Base-by-base conservation (phyloP, 2,329 filamentous ascomycete genomes). In the Hortaea werneckii region DNA sequence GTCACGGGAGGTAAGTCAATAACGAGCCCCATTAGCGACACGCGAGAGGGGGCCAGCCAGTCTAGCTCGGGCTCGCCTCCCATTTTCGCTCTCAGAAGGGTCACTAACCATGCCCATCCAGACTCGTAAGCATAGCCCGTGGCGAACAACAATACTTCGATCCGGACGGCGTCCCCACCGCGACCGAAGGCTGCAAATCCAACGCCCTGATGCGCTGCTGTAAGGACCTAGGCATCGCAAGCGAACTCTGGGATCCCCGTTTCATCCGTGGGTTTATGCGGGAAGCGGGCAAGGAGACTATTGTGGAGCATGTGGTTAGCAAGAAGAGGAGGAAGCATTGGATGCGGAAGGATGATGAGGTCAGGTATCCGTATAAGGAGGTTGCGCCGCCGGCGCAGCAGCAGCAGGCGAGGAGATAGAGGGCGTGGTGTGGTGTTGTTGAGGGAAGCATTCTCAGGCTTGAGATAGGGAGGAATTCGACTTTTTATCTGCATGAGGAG, bases 161-260 rank as follows among this genome's bases (percentile, higher is more conserved):
- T 56, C 78, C 87, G 30, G 89, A 95, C 56, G 84, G 85, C 45
- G 88, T 98, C 52, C 88, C 92, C 27, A 95, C 89, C 1, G 89
- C 92, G 6, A 89, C 89, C 49, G 92, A 98, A 69, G 92, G 92
- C 44, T 94, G 88, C 76, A 95, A 95, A 69, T 95, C 88, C 52
- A 98, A 98, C 64, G 92, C 92, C 9, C 75, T 98, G 55, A 94
- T 96, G 82, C 85, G 92, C 48, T 96, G 90, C 76, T 96, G 92
- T 74, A 98, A 98, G 72, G 92, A 98, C 66, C 71, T 98, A 30
- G 92, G 92, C 32, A 85, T 98, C 54, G 92, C 87, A 1, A 89
- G 84, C 53, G 92, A 98, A 68, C 77, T 98, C 13, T 98, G 92
- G 92, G 92, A 98, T 69, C 92, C 92, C 32, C 74, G 85, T 45